A percentile compares a stretch with the other conserved stretches of the same genome.
phyloP scores from a whole-genome alignment of 2,329 filamentous ascomycete species.

The Claviceps africana region DNA sequence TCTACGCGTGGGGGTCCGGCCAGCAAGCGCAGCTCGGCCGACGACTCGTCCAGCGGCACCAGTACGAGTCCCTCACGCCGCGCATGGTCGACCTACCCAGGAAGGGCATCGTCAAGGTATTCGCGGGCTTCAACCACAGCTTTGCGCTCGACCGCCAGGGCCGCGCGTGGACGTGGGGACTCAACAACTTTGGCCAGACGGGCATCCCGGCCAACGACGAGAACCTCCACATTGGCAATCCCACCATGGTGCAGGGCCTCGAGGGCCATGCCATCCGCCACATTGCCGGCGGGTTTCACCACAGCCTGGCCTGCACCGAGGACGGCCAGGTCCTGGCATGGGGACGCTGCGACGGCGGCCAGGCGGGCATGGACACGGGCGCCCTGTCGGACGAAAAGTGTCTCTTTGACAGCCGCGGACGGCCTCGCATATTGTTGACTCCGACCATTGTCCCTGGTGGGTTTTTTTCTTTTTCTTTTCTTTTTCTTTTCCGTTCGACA shows the following conservation, averaged over 20 bases:
- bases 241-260: constrained; percentile 31
- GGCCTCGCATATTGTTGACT: constrained; percentile 3
- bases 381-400: constrained; percentile 3
- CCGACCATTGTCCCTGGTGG: constrained; percentile 16
- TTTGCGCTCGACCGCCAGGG: constrained; percentile 52
- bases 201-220: constrained; percentile 40
- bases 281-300: constrained; percentile 32
- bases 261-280: constrained; percentile 37
- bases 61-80: constrained; percentile 32
- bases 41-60: constrained; percentile 35
- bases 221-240: constrained; percentile 29
- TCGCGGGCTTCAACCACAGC: constrained; percentile 51
- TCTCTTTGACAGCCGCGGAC: constrained; percentile 4
- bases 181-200: constrained; percentile 59
- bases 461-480: background rate
- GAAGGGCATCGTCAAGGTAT: constrained; percentile 23
- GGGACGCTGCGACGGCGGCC: constrained; percentile 29
- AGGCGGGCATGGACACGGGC: constrained; percentile 10
- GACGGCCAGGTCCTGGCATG: constrained; percentile 29
- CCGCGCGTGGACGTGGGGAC: constrained; percentile 54
- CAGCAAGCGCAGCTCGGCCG: constrained; percentile 36
- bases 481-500: no score
- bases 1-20: constrained; percentile 10
- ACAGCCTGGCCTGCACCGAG: constrained; percentile 28
- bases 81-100: constrained; percentile 14